Evolutionary conservation across 768 basidiomycete genomes (phyloP).

Genomic region (Lactarius tabidus): DNA sequence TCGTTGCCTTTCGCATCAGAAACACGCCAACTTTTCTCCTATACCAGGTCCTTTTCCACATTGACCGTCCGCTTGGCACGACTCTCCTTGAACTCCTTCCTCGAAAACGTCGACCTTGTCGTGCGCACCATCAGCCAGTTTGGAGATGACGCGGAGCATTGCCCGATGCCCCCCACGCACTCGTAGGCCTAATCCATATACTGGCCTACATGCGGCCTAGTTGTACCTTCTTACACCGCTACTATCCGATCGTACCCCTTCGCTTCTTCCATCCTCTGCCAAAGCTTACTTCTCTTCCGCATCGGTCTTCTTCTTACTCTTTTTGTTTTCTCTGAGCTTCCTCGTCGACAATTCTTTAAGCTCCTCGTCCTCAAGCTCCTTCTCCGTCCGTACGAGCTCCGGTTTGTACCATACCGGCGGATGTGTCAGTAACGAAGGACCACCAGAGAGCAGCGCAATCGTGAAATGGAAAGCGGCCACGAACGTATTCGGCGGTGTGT

Average conservation of each 20-base stretch:
- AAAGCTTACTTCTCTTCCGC: conserved; percentile 33
- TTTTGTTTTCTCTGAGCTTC: conserved; percentile 84
- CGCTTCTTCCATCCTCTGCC: conserved; percentile 23
- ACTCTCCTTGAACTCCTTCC: conserved; percentile 77
- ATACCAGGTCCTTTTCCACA: conserved; percentile 61
- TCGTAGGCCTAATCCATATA: conserved; percentile 14
- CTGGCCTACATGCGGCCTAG: conserved; percentile 24
- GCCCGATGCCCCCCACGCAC: conserved; percentile 10
- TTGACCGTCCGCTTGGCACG: conserved; percentile 83
- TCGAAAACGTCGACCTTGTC: conserved; percentile 87
- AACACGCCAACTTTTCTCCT: conserved; percentile 11
- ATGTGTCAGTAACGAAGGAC: conserved; percentile 82
- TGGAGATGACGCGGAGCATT: conserved; percentile 55
- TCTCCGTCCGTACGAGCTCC: conserved; percentile 85
- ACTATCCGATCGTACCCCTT: conserved; percentile 26
- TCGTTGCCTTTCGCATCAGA: not conserved
- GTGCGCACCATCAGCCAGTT: conserved; percentile 79
- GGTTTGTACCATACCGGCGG: conserved; percentile 92
- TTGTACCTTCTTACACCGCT: conserved; percentile 20
- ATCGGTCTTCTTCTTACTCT: conserved; percentile 84
- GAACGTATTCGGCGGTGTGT: conserved; percentile 76
- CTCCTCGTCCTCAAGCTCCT: conserved; percentile 84
- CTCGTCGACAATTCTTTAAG: conserved; percentile 73
- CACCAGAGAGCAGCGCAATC: conserved; percentile 85
- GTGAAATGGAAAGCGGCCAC: conserved; percentile 98